Conservation (phyloP, 257 asterid genomes). For the Sherardia arvensis region DNA sequence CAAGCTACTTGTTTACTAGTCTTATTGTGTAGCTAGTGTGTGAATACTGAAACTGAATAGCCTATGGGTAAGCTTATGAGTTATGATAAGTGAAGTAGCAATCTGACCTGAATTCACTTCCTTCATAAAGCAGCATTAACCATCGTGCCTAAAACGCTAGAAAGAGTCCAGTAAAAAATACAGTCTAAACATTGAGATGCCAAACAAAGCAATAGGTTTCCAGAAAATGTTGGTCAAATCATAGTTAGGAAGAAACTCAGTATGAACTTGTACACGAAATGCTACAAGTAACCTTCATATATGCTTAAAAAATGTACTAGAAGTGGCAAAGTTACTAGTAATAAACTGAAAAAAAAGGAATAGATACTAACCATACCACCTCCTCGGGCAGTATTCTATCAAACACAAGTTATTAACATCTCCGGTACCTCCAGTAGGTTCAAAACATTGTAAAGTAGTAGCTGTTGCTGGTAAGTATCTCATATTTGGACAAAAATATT, state of each 20-base stretch:
- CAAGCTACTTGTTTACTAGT: not conserved
- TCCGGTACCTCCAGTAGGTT: not conserved
- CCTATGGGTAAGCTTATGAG: not conserved
- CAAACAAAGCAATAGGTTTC: not conserved
- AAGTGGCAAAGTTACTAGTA: not conserved
- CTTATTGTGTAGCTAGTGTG: not conserved
- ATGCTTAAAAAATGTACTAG: not conserved
- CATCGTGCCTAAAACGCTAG: too few relatives aligned
- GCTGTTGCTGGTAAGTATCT: not conserved
- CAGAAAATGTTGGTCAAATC: not conserved
- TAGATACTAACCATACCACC: constrained; percentile 1
- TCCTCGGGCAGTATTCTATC: constrained; percentile 6
- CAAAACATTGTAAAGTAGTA: not conserved
- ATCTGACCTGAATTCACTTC: too few relatives aligned
- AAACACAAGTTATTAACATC: constrained; percentile 9
- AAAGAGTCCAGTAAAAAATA: too few relatives aligned
- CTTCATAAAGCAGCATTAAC: too few relatives aligned
- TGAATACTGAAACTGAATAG: not conserved
- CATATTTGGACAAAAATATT: not conserved
- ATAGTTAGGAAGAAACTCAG: not conserved
- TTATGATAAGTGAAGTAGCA: too few relatives aligned
- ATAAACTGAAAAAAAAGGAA: constrained; percentile 18
- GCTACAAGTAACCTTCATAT: not conserved
- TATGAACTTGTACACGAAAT: not conserved
- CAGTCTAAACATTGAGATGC: not conserved